Conservation (phyloP, 257 asterid genomes). For the Solanum etuberosum region DNA sequence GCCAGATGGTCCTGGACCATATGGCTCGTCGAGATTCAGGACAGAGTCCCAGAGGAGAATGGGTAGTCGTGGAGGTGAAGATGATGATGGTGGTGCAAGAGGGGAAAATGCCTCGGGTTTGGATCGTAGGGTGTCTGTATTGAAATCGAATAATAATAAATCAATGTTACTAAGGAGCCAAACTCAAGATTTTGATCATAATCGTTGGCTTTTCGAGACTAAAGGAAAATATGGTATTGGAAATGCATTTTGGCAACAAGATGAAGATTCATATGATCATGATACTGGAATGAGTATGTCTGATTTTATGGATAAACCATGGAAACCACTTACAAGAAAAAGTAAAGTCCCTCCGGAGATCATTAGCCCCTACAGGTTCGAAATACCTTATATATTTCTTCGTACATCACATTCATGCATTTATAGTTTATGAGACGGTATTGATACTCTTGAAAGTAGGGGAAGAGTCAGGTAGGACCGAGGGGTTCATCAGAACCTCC, state of each 20-base stretch:
- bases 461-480: background rate
- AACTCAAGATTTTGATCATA: constrained; percentile 89
- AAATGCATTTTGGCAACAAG: constrained; percentile 75
- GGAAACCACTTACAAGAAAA: constrained; percentile 96
- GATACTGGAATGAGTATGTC: constrained; percentile 89
- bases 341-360: constrained; percentile 47
- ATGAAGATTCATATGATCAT: constrained; percentile 51
- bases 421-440: background rate
- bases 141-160: constrained; percentile 48
- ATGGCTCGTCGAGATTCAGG: constrained; percentile 40
- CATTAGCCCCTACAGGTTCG: constrained; percentile 86
- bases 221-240: constrained; percentile 95
- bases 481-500: background rate
- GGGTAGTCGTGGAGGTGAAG: constrained; percentile 9
- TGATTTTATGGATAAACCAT: constrained; percentile 90
- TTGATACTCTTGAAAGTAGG: background rate
- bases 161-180: constrained; percentile 84
- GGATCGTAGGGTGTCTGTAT: constrained; percentile 61
- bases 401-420: background rate
- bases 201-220: constrained; percentile 82
- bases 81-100: constrained; percentile 5
- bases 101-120: constrained; percentile 14
- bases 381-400: background rate
- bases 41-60: constrained; percentile 23
- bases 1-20: constrained; percentile 59